phyloP scores from a whole-genome alignment of 805 yeast species.

The Pichia paraexigua region DNA sequence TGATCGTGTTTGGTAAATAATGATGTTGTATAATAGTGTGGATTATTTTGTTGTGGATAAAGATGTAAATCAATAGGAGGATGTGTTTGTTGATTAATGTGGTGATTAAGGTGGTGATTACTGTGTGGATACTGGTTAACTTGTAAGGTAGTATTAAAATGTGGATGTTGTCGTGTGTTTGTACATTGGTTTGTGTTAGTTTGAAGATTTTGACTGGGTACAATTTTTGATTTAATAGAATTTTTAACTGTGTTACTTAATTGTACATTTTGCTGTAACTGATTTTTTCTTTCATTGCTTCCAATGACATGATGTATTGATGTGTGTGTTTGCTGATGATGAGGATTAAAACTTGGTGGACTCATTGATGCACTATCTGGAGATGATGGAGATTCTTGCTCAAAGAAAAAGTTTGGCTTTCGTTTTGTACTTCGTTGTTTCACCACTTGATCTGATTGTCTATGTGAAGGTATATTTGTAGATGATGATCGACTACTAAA shows the following conservation, averaged over 20 bases:
- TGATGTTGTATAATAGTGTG: neutral
- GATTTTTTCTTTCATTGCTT: neutral
- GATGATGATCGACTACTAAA: neutral
- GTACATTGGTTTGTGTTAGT: neutral
- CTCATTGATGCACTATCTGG: constrained; percentile 1
- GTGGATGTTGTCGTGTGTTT: neutral
- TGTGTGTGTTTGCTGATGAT: constrained; percentile 3
- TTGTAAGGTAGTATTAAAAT: neutral
- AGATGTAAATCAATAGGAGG: neutral
- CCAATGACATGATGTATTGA: neutral
- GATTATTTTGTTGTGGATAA: neutral
- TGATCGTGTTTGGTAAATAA: constrained; percentile 1
- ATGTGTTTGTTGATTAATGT: neutral
- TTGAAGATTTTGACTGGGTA: neutral
- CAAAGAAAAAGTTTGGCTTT: constrained; percentile 5
- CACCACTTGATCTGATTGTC: neutral
- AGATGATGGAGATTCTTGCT: constrained; percentile 9
- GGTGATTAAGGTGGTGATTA: neutral
- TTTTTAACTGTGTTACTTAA: neutral
- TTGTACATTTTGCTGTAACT: neutral
- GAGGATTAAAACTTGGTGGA: neutral
- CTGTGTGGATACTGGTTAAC: neutral
- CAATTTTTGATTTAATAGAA: neutral
- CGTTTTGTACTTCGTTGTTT: neutral
- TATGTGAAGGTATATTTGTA: neutral